phyloP scores from a whole-genome alignment of 371 early-diverging fungal genomes.

The Basidiobolus meristosporus region DNA sequence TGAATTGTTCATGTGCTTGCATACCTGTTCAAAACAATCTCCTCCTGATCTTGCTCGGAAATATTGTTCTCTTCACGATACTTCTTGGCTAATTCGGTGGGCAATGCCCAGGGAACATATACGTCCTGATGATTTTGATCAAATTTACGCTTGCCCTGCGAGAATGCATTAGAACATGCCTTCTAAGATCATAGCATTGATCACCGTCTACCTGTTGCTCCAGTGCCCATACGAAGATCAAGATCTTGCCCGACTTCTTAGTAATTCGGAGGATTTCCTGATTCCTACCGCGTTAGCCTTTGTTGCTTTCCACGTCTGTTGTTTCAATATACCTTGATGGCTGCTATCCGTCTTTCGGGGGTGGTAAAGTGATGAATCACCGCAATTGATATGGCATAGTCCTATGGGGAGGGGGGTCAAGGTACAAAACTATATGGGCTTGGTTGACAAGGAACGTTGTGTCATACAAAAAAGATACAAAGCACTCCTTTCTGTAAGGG shows the following conservation, averaged over 20 bases:
- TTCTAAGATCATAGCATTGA: not conserved
- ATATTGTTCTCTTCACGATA: too few species aligned
- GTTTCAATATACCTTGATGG: constrained; percentile 21
- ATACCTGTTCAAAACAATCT: too few species aligned
- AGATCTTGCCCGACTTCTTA: constrained; percentile 39
- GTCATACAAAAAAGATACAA: constrained; percentile 21
- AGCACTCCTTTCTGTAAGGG: constrained; percentile 46
- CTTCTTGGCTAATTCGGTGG: too few species aligned
- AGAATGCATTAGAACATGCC: not conserved
- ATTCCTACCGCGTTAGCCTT: not conserved
- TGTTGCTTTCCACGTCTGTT: not conserved
- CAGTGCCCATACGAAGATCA: constrained; percentile 93
- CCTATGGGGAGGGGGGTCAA: constrained; percentile 17
- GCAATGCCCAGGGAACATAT: constrained; percentile 83
- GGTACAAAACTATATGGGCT: not conserved
- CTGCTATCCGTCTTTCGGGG: constrained; percentile 47
- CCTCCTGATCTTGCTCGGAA: too few species aligned
- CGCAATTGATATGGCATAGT: constrained; percentile 87
- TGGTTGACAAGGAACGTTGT: not conserved
- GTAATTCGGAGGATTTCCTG: constrained; percentile 60
- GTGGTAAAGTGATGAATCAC: constrained; percentile 90
- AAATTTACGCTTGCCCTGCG: constrained; percentile 29
- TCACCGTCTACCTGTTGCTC: constrained; percentile 38
- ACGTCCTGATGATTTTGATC: constrained; percentile 69
- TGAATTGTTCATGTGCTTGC: not conserved